Base-by-base conservation (phyloP, 441 rosid species). In the Breynia disticha region DNA sequence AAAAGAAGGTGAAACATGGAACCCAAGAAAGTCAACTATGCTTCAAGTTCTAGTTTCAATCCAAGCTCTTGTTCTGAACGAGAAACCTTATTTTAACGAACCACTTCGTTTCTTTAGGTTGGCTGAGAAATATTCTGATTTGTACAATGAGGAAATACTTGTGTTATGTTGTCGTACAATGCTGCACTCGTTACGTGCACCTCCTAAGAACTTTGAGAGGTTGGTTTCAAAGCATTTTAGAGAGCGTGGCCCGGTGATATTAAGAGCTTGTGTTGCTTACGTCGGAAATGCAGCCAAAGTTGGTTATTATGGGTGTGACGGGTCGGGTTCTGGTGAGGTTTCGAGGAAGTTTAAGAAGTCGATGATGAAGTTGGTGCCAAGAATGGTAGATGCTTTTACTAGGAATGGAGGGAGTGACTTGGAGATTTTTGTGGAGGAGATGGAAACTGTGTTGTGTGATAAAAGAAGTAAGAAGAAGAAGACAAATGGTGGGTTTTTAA, bases 11-110 rank as follows among this genome's bases (percentile, higher is more conserved):
- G 80, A 81, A 73, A 73, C 50, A 19, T 81, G 87, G 84, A 67
- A 76, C 54, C 74, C 82, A 0, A 46, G 42, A 0, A 63, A 63
- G 52, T 74, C 87, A 3, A 78, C 82, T 4, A 56, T 74, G 18
- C 68, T 79, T 15, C 80, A 76, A 73, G 72, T 81, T 21, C 53
- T 78, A 60, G 48, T 81, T 16, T 81, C 87, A 0, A 67, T 81
- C 9, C 84, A 78, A 60, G 84, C 72, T 19, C 73, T 81, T 6
- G 82, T 81, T n/a, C 59, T 79, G 20, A 81, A 81, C 51, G 82
- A 76, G 52, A 66, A 71, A 24, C 84, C 87, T 0, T 79, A 59
- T 21, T 76, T 35, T 37, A 79, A 81, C 59, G 82, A 81, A 42
- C 87, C 87, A 15, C 65, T 57, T 8, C 9, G 15, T 47, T 61